Conservation (phyloP, 2,329 filamentous ascomycete species). For the Epichloe sibirici region DNA sequence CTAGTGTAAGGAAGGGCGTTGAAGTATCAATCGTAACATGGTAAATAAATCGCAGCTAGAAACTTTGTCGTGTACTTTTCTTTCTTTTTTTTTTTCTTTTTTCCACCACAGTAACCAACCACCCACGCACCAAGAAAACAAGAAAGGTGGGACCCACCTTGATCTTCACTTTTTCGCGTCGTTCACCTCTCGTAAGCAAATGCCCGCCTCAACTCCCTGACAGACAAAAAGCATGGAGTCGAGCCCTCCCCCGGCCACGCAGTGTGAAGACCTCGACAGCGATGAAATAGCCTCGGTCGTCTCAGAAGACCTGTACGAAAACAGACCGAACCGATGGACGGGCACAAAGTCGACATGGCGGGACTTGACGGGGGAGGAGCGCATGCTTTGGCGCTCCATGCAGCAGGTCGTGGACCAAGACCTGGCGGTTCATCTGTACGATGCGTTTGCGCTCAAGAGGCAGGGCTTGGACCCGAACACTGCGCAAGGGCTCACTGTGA, state of each 20-base stretch:
- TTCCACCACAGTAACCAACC: background rate
- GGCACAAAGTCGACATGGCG: constrained; percentile 58
- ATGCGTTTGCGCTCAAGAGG: constrained; percentile 56
- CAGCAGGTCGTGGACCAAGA: constrained; percentile 52
- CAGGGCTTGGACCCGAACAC: constrained; percentile 15
- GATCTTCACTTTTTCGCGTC: too few relatives aligned
- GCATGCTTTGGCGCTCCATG: constrained; percentile 50
- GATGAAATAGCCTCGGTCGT: constrained; percentile 34
- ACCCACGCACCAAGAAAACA: background rate
- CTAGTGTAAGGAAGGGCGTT: too few relatives aligned
- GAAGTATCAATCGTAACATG: background rate
- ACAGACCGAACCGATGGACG: constrained; percentile 60
- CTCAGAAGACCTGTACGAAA: constrained; percentile 33
- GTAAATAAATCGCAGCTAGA: background rate
- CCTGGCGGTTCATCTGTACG: constrained; percentile 66
- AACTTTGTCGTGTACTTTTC: too few relatives aligned
- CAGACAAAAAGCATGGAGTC: background rate
- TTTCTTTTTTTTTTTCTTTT: background rate
- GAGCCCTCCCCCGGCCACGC: constrained; percentile 1
- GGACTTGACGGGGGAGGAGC: constrained; percentile 46
- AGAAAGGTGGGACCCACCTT: background rate
- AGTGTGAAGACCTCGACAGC: constrained; percentile 31
- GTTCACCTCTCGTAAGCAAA: too few relatives aligned
- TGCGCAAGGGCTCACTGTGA: constrained; percentile 16
- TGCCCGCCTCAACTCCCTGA: background rate